phyloP scores from a whole-genome alignment of 768 basidiomycete species.

The Pleurotus citrinopileatus region DNA sequence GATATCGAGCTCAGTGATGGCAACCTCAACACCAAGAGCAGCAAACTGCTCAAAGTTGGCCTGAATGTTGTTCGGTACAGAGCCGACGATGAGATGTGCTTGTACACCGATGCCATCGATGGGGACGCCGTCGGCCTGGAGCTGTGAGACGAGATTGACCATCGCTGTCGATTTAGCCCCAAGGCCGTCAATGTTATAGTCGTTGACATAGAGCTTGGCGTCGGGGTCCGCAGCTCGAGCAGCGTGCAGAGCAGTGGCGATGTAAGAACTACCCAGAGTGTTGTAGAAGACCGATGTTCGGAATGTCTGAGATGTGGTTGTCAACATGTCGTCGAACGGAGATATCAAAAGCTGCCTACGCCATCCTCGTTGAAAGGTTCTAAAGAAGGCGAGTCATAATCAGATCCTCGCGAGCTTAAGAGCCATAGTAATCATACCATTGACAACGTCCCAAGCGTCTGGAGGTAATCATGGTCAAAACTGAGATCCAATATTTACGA shows the following conservation, averaged over 20 bases:
- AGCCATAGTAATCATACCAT: conserved; percentile 25
- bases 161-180: conserved; percentile 56
- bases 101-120: conserved; percentile 64
- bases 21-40: conserved; percentile 62
- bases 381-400: conserved; percentile 19
- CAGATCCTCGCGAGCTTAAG: neutral
- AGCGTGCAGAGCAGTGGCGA: conserved; percentile 46
- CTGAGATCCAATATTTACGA: conserved; percentile 19
- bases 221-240: conserved; percentile 52
- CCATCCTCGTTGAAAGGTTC: conserved; percentile 63
- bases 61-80: conserved; percentile 46
- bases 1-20: conserved; percentile 68
- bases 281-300: conserved; percentile 51
- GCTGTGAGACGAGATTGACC: conserved; percentile 46
- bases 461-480: neutral
- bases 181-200: conserved; percentile 33
- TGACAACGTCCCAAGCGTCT: conserved; percentile 54
- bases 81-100: conserved; percentile 57
- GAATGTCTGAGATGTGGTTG: conserved; percentile 28
- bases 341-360: neutral
- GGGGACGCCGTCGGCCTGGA: conserved; percentile 44
- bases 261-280: conserved; percentile 43
- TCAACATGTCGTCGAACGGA: neutral
- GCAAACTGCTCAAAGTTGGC: conserved; percentile 50
- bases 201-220: conserved; percentile 47